Conservation (phyloP, 305 asterid species). For the Solanum hybrid region DNA sequence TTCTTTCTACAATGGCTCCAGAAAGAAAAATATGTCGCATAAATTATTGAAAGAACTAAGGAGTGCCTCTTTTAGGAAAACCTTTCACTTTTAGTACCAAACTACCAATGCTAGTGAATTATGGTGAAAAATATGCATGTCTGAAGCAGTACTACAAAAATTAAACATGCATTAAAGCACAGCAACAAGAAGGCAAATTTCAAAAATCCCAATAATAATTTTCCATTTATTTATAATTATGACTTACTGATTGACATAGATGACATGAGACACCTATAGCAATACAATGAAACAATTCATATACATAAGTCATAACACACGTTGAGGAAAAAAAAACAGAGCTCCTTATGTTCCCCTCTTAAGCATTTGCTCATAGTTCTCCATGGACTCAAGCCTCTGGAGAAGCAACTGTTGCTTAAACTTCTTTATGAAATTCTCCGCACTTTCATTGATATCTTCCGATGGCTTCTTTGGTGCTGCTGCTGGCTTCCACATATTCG, state of each 20-base stretch:
- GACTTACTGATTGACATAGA: not conserved
- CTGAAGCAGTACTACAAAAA: not conserved
- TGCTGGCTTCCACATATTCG: not conserved
- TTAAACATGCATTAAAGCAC: not conserved
- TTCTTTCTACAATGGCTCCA: too few species aligned
- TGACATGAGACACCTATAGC: not conserved
- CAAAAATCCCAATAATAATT: not conserved
- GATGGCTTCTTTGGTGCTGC: conserved; percentile 16
- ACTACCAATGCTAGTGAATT: not conserved
- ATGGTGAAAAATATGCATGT: not conserved
- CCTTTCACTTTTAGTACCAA: not conserved
- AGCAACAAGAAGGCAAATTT: not conserved
- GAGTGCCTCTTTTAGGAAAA: not conserved
- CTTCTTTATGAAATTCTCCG: conserved; percentile 62
- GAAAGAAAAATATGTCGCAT: not conserved
- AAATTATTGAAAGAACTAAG: too few species aligned
- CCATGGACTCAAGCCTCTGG: conserved; percentile 72
- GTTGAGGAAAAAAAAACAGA: too few species aligned
- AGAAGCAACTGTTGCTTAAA: conserved; percentile 53
- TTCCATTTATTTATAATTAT: not conserved
- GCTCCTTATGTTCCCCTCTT: conserved; percentile 54
- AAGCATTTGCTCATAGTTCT: conserved; percentile 66
- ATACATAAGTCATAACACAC: too few species aligned
- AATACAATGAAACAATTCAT: not conserved
- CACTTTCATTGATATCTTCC: conserved; percentile 53